Conservation (phyloP, 2,329 filamentous ascomycete species). For the Fusarium verticillioides region DNA sequence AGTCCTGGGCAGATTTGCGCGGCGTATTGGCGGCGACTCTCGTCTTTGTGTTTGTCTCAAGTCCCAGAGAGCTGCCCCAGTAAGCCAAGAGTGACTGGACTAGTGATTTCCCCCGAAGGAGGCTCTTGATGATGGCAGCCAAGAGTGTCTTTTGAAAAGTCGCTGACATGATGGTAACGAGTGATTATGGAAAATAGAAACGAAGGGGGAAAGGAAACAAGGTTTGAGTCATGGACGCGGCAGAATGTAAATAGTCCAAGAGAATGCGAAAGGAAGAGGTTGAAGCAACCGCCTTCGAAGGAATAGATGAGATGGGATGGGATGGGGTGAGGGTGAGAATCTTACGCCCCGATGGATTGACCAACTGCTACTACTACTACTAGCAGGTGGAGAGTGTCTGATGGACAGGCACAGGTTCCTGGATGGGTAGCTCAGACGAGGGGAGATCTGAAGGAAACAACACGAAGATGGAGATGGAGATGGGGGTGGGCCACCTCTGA, state of each 20-base stretch:
- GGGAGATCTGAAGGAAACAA: constrained; percentile 34
- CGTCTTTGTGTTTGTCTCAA: constrained; percentile 45
- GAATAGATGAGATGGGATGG: constrained; percentile 19
- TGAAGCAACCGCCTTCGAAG: constrained; percentile 22
- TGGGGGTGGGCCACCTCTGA: constrained; percentile 29
- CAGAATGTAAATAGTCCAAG: constrained; percentile 43
- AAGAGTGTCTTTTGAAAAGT: constrained; percentile 65
- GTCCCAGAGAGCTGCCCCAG: constrained; percentile 58
- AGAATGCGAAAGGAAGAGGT: constrained; percentile 11
- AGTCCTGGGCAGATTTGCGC: constrained; percentile 57
- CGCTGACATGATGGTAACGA: constrained; percentile 66
- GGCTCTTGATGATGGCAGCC: constrained; percentile 65
- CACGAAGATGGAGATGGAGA: constrained; percentile 27
- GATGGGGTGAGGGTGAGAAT: constrained; percentile 35
- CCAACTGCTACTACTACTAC: constrained; percentile 29
- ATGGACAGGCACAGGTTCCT: constrained; percentile 36
- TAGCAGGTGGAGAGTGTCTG: constrained; percentile 34
- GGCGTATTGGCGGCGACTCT: constrained; percentile 27
- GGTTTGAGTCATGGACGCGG: constrained; percentile 34
- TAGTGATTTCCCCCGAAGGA: constrained; percentile 69
- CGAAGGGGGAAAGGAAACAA: constrained; percentile 10
- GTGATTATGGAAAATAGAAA: constrained; percentile 49
- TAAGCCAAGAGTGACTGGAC: constrained; percentile 67
- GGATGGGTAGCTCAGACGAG: constrained; percentile 32
- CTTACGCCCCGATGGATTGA: constrained; percentile 36